Base-by-base conservation (phyloP, 208 protist species). In the Crithidia sp. region DNA sequence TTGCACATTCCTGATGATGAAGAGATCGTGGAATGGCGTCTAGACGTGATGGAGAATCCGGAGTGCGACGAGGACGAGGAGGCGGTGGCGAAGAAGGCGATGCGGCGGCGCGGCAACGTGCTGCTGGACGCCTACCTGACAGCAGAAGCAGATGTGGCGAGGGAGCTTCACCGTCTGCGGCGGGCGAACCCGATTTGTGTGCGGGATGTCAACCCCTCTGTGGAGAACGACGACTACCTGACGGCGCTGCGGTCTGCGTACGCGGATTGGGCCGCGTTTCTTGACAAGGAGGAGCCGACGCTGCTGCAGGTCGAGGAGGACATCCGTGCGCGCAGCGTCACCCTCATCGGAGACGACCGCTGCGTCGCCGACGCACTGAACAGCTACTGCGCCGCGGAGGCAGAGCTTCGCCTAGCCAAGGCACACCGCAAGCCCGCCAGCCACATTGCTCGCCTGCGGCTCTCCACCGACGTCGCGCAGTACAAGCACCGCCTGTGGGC, bases 121-220 rank as follows among this genome's bases (percentile, higher is more conserved):
- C 59, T 93, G 37, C 56, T 86, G 57, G 67, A 65, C 14, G 36
- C 58, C 40, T 93, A 88, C 58, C 16, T 73, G 28, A 43, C 40
- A 13, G 79, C 67, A 77, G 39, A 65, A 28, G 69, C 16, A 70
- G 74, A 44, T 64, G 57, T 44, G 45, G 10, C 10, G 10, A 14
- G 10, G 45, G 45, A 50, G 40, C 56, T 88, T 44, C 43, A 65
- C 13, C 61, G 44, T 5, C 79, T 94, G 55, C 86, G 85, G 17
- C 71, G 78, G n/a, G 17, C 43, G 16, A 87, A 88, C 68, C 83
- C 87, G 4, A 87, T 82, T 45, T 91, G 87, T 47, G 84, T 82
- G n/a, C 85, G 79, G 0, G 81, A 94, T 67, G 82, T 90, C 16
- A 88, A 92, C 65, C 84, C 89, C 0, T 78, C 79, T 36, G 78